Percentiles rank a stretch among this genome's conserved stretches.
Conservation (phyloP, 1,284 basidiomycete genomes). For the Fomitopsis betulina region DNA sequence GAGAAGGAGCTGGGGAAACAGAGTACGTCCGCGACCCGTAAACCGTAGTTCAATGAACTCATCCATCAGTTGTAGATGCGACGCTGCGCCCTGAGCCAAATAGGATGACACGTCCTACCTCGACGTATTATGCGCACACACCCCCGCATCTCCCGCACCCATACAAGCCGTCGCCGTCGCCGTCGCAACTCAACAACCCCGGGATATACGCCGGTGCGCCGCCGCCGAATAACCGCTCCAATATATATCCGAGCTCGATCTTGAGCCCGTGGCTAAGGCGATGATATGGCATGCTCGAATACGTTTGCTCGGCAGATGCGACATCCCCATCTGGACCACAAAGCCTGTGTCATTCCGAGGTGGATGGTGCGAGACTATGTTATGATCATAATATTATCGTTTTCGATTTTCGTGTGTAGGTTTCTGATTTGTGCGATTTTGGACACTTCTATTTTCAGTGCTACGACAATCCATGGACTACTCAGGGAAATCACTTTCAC, state of each 20-base stretch:
- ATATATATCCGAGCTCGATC: neutral
- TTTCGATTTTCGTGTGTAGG: no score
- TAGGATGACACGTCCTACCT: conserved; percentile 8
- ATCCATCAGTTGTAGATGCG: neutral
- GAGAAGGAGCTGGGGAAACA: conserved; percentile 22
- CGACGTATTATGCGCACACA: conserved; percentile 6
- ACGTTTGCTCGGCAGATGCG: no score
- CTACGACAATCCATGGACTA: no score
- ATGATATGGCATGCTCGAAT: neutral
- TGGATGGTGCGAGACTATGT: no score
- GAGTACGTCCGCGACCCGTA: neutral
- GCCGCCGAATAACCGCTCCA: conserved; percentile 7
- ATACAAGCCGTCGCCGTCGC: conserved; percentile 38
- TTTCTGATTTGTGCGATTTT: no score
- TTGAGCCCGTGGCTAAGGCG: neutral
- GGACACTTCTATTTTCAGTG: no score
- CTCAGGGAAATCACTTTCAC: no score
- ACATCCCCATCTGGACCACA: no score
- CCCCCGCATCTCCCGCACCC: conserved; percentile 29
- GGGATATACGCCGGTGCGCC: conserved; percentile 34
- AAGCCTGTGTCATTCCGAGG: no score
- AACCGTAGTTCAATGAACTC: neutral
- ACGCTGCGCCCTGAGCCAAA: conserved; percentile 1
- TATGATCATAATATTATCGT: no score
- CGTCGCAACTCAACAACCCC: conserved; percentile 41